These are phyloP conservation scores for Colletotrichum liaoningense DNA, from an alignment of 2,329 filamentous ascomycete species.

Conservation along the genomic window DNA sequence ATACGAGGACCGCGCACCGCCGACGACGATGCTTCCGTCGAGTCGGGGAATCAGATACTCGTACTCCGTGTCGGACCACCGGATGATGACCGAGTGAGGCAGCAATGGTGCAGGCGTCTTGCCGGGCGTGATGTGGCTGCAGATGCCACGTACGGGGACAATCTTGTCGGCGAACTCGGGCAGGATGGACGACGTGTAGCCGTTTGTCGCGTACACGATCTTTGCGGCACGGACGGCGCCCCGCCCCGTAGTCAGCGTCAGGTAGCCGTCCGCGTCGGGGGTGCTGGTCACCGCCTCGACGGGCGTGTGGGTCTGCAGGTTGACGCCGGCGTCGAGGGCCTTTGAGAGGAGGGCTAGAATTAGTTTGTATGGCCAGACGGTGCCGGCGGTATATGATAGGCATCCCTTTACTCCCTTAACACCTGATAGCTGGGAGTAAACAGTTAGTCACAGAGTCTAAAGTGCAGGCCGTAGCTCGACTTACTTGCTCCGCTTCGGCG, in stretches of 20 bases:
- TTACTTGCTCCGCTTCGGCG: slow-evolving; percentile 44
- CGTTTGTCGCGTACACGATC: slow-evolving; percentile 44
- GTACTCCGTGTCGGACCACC: slow-evolving; percentile 67
- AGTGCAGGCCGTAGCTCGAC: slow-evolving; percentile 38
- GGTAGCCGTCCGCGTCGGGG: slow-evolving; percentile 8
- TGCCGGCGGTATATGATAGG: slow-evolving; percentile 47
- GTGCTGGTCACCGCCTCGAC: neutral
- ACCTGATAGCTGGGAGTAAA: slow-evolving; percentile 53
- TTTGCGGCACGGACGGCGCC: slow-evolving; percentile 37
- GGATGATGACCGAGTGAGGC: slow-evolving; percentile 68
- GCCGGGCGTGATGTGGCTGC: slow-evolving; percentile 47
- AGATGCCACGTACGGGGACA: slow-evolving; percentile 41
- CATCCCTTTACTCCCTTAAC: slow-evolving; percentile 52
- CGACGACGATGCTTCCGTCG: slow-evolving; percentile 55
- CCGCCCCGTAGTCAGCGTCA: slow-evolving; percentile 36
- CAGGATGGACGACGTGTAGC: slow-evolving; percentile 41
- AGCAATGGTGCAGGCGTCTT: slow-evolving; percentile 49
- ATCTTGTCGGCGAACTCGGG: slow-evolving; percentile 39
- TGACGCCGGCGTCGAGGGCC: slow-evolving; percentile 38
- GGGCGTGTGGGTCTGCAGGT: slow-evolving; percentile 41
- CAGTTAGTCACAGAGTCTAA: slow-evolving; percentile 42
- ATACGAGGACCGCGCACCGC: slow-evolving; percentile 52
- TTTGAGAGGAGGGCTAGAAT: slow-evolving; percentile 40
- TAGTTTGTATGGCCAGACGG: slow-evolving; percentile 43
- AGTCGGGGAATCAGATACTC: slow-evolving; percentile 75